Percentiles rank a stretch among this genome's conserved stretches.
Evolutionary conservation across 106 monocot species (phyloP).

Genomic region (Xerophyta viscosa): DNA sequence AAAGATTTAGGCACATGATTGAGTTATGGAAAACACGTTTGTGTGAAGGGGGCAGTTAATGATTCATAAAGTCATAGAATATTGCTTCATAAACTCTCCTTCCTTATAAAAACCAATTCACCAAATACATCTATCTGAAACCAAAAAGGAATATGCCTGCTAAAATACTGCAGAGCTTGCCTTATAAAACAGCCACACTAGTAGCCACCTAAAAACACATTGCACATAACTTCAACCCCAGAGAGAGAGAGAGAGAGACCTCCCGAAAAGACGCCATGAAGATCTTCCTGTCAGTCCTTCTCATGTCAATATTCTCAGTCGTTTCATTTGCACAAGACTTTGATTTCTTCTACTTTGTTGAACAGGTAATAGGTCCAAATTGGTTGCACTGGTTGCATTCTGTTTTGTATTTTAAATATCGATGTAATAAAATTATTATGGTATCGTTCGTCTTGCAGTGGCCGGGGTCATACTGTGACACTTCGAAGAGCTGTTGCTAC

Average conservation of each 20-base stretch:
- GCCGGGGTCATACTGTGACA: constrained; percentile 32
- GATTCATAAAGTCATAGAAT: too few relatives aligned
- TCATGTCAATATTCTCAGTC: background rate
- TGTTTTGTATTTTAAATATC: too few relatives aligned
- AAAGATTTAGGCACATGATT: too few relatives aligned
- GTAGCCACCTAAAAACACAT: background rate
- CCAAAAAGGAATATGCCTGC: background rate
- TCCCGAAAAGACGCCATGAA: constrained; percentile 5
- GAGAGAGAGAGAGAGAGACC: background rate
- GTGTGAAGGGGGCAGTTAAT: too few relatives aligned
- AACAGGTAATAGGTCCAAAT: background rate
- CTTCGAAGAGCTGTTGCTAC: constrained; percentile 19
- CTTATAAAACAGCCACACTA: background rate
- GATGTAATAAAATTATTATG: too few relatives aligned
- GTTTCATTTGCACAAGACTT: background rate
- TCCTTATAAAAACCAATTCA: too few relatives aligned
- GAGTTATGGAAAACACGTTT: too few relatives aligned
- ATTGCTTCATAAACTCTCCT: too few relatives aligned
- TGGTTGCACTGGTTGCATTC: too few relatives aligned
- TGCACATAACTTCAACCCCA: background rate
- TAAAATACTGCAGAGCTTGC: background rate
- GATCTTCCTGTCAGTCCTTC: background rate
- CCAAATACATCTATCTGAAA: background rate
- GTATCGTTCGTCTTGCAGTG: constrained; percentile 12
- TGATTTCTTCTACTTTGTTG: constrained; percentile 17